A percentile compares a stretch with the other conserved stretches of the same genome.
These are phyloP conservation scores for Austroboletus festivus DNA, from an alignment of 768 basidiomycete genomes.

Conservation along the genomic window DNA sequence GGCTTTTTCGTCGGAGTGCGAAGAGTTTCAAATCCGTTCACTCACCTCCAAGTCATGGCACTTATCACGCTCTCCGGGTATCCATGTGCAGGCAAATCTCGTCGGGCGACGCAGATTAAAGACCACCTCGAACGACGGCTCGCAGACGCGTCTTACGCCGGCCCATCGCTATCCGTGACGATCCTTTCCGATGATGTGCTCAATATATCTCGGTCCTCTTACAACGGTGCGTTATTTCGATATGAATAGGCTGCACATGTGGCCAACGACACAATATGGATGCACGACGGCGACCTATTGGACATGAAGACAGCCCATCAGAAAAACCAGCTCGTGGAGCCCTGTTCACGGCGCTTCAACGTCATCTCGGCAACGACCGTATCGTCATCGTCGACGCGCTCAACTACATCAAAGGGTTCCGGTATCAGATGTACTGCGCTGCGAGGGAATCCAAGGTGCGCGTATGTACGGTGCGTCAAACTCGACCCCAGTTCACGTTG, in stretches of 20 bases:
- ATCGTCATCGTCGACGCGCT: conserved; percentile 87
- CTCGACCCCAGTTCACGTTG: too few relatives aligned
- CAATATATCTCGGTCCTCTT: conserved; percentile 59
- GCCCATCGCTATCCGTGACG: conserved; percentile 42
- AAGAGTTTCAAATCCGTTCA: too few relatives aligned
- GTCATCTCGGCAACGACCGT: conserved; percentile 66
- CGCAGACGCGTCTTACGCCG: conserved; percentile 46
- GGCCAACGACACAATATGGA: too few relatives aligned
- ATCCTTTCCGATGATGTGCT: conserved; percentile 75
- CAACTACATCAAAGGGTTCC: conserved; percentile 98
- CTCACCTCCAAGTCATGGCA: too few relatives aligned
- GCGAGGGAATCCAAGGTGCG: conserved; percentile 84
- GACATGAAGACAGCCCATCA: conserved; percentile 60
- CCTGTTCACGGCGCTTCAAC: conserved; percentile 78
- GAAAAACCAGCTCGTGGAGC: conserved; percentile 89
- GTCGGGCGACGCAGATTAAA: conserved; percentile 63
- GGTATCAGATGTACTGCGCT: conserved; percentile 97
- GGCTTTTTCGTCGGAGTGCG: too few relatives aligned
- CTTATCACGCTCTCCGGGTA: conserved; percentile 86
- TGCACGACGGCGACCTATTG: too few relatives aligned
- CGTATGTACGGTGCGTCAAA: conserved; percentile 80
- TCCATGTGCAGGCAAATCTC: conserved; percentile 84
- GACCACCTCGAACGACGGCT: conserved; percentile 53
- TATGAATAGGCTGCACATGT: too few relatives aligned
- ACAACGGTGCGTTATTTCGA: conserved; percentile 61